Conservation (phyloP, 2,329 filamentous ascomycete species). For the Sporothrix phasma region DNA sequence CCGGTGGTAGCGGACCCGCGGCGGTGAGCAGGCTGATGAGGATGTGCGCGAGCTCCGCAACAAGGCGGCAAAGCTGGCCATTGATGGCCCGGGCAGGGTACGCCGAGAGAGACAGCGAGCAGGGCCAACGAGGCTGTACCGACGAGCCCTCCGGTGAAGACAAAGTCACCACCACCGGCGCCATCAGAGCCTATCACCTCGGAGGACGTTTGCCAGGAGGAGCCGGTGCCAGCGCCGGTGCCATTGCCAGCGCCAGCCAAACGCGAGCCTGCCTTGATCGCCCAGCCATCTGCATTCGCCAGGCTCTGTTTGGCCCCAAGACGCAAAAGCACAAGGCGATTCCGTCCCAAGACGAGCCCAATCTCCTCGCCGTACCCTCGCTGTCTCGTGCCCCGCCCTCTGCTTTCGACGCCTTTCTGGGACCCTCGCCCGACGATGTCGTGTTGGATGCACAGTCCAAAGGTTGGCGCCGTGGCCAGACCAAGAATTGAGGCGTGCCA, state of each 20-base stretch:
- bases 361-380: constrained; percentile 39
- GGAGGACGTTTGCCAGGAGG: background rate
- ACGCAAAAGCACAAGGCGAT: constrained; percentile 13
- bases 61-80: constrained; percentile 17
- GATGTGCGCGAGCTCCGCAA: constrained; percentile 22
- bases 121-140: background rate
- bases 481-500: constrained; percentile 27
- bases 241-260: background rate
- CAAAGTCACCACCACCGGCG: background rate
- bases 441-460: constrained; percentile 80
- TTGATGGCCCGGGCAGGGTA: constrained; percentile 2
- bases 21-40: background rate
- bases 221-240: background rate
- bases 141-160: background rate
- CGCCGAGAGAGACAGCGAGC: background rate
- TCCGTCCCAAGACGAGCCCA: constrained; percentile 19
- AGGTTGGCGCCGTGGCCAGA: constrained; percentile 59
- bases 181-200: background rate
- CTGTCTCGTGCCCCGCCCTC: constrained; percentile 36
- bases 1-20: background rate
- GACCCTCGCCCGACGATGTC: constrained; percentile 85
- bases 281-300: constrained; percentile 48
- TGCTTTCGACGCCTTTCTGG: constrained; percentile 54
- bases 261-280: constrained; percentile 15
- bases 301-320: constrained; percentile 39